A percentile compares a stretch with the other conserved stretches of the same genome.
Evolutionary conservation across 2,329 filamentous ascomycete genomes (phyloP).

Genomic region (Monilinia polystroma): DNA sequence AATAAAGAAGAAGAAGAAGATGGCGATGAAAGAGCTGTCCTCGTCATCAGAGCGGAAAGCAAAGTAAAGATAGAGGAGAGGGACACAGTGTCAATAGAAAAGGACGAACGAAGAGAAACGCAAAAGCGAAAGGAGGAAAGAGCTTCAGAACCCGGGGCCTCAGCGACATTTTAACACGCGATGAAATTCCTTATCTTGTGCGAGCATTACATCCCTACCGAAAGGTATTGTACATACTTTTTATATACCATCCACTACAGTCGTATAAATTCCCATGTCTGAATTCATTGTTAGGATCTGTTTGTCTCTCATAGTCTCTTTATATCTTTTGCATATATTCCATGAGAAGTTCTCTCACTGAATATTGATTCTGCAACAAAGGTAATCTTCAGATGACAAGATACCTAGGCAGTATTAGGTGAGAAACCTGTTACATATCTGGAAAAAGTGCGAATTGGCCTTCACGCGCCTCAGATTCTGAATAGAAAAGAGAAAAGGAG

Average conservation of each 20-base stretch:
- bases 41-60: no score
- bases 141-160: not conserved
- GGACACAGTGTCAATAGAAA: not conserved
- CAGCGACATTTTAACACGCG: not conserved
- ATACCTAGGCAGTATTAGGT: no score
- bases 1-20: not conserved
- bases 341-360: no score
- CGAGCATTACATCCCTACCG: not conserved
- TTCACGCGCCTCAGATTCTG: no score
- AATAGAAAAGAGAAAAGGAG: no score
- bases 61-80: not conserved
- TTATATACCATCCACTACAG: not conserved
- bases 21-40: not conserved
- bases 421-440: no score
- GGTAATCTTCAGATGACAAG: no score
- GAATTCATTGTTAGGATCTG: not conserved
- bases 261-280: not conserved
- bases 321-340: not conserved
- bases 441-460: no score
- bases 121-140: not conserved
- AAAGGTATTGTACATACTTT: not conserved
- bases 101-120: not conserved
- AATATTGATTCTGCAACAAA: no score
- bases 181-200: not conserved
- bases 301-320: not conserved